These are phyloP conservation scores for Mallotus japonicus DNA, from an alignment of 441 rosid species.

Conservation along the genomic window DNA sequence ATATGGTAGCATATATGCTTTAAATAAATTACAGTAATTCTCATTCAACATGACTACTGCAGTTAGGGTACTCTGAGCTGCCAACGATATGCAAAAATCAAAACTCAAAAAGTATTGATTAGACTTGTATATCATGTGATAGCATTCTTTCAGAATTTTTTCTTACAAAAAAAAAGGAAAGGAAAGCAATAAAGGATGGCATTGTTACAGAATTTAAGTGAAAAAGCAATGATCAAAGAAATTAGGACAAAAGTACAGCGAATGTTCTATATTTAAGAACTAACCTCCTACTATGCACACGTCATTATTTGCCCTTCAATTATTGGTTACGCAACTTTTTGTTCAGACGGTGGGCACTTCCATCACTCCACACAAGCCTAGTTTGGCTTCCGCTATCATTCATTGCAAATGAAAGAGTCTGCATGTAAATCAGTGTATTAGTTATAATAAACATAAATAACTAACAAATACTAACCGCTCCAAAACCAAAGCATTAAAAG, in stretches of 20 bases:
- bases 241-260: background rate
- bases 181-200: background rate
- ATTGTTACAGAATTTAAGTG: background rate
- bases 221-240: background rate
- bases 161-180: background rate
- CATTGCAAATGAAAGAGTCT: slow-evolving; percentile 62
- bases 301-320: slow-evolving; percentile 20
- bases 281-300: slow-evolving; percentile 22
- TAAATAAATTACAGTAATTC: background rate
- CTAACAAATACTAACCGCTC: background rate
- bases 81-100: background rate
- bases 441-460: background rate
- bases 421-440: slow-evolving; percentile 28
- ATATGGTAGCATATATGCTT: background rate
- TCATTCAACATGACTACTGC: background rate
- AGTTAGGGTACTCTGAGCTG: background rate
- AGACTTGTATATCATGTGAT: background rate
- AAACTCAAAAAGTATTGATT: background rate
- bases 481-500: background rate
- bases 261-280: slow-evolving; percentile 23
- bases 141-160: background rate
- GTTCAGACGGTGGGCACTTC: slow-evolving; percentile 32
- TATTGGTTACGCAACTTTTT: slow-evolving; percentile 33
- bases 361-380: slow-evolving; percentile 79
- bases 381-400: slow-evolving; percentile 66